These are phyloP conservation scores for Plenodomus biglobosus DNA, from an alignment of 2,329 filamentous ascomycete species.

Conservation along the genomic window DNA sequence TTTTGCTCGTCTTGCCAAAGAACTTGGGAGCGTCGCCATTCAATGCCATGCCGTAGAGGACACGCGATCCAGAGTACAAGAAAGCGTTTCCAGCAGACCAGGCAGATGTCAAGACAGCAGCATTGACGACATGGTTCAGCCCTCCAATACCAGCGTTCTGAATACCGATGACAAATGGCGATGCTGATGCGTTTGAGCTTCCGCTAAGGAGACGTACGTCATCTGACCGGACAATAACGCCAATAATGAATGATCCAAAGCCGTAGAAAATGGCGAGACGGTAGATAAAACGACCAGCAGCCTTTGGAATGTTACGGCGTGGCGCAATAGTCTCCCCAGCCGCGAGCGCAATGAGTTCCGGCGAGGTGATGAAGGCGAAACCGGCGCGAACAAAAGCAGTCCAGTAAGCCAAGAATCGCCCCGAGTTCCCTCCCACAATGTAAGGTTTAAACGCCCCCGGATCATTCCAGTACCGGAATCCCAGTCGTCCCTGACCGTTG, in stretches of 20 bases:
- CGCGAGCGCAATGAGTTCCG: slow-evolving; percentile 39
- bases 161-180: slow-evolving; percentile 65
- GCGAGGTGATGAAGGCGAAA: slow-evolving; percentile 45
- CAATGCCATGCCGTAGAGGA: slow-evolving; percentile 53
- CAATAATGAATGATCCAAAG: slow-evolving; percentile 57
- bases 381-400: slow-evolving; percentile 57
- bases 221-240: slow-evolving; percentile 60
- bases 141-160: slow-evolving; percentile 66
- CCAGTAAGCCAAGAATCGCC: slow-evolving; percentile 64
- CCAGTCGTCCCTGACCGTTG: slow-evolving; percentile 44
- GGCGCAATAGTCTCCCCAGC: slow-evolving; percentile 41
- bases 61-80: slow-evolving; percentile 58
- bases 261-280: slow-evolving; percentile 60
- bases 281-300: slow-evolving; percentile 55
- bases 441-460: slow-evolving; percentile 58
- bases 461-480: slow-evolving; percentile 69
- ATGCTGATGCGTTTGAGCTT: slow-evolving; percentile 37
- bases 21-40: slow-evolving; percentile 56
- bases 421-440: slow-evolving; percentile 58
- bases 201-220: slow-evolving; percentile 50
- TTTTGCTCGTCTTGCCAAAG: slow-evolving; percentile 51
- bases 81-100: slow-evolving; percentile 71
- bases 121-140: slow-evolving; percentile 73
- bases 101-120: slow-evolving; percentile 71
- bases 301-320: slow-evolving; percentile 54